A percentile compares a stretch with the other conserved stretches of the same genome.
These are phyloP conservation scores for Phaffomyces antillensis DNA, from an alignment of 805 yeast genomes.

Conservation along the genomic window DNA sequence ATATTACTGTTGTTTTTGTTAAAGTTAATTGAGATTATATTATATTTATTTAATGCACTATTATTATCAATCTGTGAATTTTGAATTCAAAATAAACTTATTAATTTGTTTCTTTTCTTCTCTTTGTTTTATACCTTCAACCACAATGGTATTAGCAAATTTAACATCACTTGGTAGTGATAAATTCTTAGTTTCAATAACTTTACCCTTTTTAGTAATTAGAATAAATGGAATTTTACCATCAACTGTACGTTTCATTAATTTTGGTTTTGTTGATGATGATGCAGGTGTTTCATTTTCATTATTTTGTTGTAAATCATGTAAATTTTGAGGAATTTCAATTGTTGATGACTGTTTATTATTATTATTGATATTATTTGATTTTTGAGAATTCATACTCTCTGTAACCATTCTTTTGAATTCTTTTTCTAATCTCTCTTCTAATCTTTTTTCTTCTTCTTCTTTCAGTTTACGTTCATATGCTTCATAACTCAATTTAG, in stretches of 20 bases:
- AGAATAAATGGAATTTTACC: conserved; percentile 40
- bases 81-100: conserved; percentile 39
- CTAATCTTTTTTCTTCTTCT: conserved; percentile 39
- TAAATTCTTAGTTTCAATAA: conserved; percentile 36
- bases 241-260: conserved; percentile 1
- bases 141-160: conserved; percentile 45
- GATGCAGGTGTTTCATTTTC: not conserved
- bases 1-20: conserved; percentile 76
- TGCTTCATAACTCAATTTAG: conserved; percentile 30
- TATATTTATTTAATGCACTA: no score
- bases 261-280: conserved; percentile 16
- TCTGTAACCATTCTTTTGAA: conserved; percentile 46
- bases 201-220: conserved; percentile 47
- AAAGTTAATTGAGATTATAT: conserved; percentile 24
- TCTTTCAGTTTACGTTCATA: conserved; percentile 29
- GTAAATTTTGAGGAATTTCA: conserved; percentile 13
- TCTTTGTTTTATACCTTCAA: conserved; percentile 42
- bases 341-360: conserved; percentile 1
- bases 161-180: conserved; percentile 46
- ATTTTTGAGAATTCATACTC: conserved; percentile 32
- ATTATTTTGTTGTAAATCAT: not conserved
- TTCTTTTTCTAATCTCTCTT: conserved; percentile 49
- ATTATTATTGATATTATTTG: conserved; percentile 2
- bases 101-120: conserved; percentile 52
- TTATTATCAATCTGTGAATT: conserved; percentile 23